phyloP scores from a whole-genome alignment of 2,329 filamentous ascomycete species.

The Ophiostoma piceae region DNA sequence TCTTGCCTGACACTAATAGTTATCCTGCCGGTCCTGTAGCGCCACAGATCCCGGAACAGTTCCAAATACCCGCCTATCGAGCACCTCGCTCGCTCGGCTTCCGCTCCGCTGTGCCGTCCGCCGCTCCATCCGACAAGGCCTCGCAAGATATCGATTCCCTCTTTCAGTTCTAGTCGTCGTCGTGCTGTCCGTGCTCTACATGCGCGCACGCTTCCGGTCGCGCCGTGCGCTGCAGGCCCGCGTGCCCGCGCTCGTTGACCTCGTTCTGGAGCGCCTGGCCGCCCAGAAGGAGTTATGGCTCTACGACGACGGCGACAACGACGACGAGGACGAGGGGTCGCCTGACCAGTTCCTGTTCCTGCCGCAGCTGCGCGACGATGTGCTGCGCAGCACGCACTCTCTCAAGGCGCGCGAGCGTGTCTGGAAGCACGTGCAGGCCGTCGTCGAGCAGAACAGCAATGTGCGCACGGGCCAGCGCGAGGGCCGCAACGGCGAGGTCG shows the following conservation, averaged over 20 bases:
- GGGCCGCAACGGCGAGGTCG: conserved; percentile 60
- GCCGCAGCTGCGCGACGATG: conserved; percentile 84
- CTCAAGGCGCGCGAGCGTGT: conserved; percentile 70
- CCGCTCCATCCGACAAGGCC: conserved; percentile 68
- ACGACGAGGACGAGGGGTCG: conserved; percentile 47
- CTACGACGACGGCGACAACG: conserved; percentile 41
- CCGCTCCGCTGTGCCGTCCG: conserved; percentile 76
- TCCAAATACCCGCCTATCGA: conserved; percentile 63
- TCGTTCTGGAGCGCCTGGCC: conserved; percentile 78
- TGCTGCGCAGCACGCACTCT: conserved; percentile 75
- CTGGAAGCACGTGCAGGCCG: conserved; percentile 74
- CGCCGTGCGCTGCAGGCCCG: conserved; percentile 62
- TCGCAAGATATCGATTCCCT: conserved; percentile 83
- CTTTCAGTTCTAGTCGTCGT: conserved; percentile 61
- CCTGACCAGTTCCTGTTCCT: conserved; percentile 75
- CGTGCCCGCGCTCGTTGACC: conserved; percentile 75
- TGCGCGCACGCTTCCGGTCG: conserved; percentile 57
- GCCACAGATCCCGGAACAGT: conserved; percentile 57
- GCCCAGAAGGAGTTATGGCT: conserved; percentile 72
- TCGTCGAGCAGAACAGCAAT: conserved; percentile 93
- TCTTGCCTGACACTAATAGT: conserved; percentile 70
- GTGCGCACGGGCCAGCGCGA: conserved; percentile 70
- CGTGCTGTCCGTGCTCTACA: conserved; percentile 53
- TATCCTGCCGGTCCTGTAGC: conserved; percentile 67
- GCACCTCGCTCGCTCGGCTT: conserved; percentile 86